Evolutionary conservation across 1,284 basidiomycete species (phyloP).

Genomic region (Phellopilus nigrolimitatus): DNA sequence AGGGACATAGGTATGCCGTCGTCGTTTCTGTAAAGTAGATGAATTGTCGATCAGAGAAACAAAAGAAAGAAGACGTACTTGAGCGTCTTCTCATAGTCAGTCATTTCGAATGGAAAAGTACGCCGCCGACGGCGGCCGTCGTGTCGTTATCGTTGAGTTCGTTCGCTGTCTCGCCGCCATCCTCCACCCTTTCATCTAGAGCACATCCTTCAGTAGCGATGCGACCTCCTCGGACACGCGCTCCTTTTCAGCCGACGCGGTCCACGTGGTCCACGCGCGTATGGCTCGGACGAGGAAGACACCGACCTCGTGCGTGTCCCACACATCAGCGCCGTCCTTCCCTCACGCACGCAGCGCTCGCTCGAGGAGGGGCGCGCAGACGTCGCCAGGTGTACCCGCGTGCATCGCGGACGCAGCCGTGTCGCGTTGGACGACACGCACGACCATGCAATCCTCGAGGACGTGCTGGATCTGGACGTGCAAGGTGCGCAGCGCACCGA

Average conservation of each 20-base stretch:
- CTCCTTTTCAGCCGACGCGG: constrained; percentile 39
- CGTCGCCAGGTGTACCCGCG: constrained; percentile 53
- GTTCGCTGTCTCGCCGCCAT: constrained; percentile 52
- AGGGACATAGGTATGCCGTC: constrained; percentile 11
- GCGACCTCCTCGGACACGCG: constrained; percentile 63
- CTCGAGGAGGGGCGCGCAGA: constrained; percentile 60
- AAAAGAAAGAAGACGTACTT: constrained; percentile 11
- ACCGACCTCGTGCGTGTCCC: constrained; percentile 60
- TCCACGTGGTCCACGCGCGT: constrained; percentile 43
- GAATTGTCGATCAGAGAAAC: not conserved
- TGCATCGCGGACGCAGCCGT: constrained; percentile 47
- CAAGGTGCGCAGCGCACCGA: constrained; percentile 65
- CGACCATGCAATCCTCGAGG: constrained; percentile 55
- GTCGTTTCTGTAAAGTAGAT: constrained; percentile 2
- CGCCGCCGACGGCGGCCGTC: constrained; percentile 10
- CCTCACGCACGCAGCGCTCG: constrained; percentile 68
- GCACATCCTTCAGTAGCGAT: constrained; percentile 61
- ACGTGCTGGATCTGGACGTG: constrained; percentile 58
- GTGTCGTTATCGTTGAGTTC: constrained; percentile 36
- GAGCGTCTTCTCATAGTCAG: constrained; percentile 14
- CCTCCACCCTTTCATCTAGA: constrained; percentile 60
- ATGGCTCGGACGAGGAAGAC: constrained; percentile 47
- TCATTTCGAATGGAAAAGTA: constrained; percentile 15
- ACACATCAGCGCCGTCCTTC: constrained; percentile 51
- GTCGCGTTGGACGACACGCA: constrained; percentile 55